Base-by-base conservation (phyloP, 2,329 filamentous ascomycete species). In the Corniculantispora saksenae region DNA sequence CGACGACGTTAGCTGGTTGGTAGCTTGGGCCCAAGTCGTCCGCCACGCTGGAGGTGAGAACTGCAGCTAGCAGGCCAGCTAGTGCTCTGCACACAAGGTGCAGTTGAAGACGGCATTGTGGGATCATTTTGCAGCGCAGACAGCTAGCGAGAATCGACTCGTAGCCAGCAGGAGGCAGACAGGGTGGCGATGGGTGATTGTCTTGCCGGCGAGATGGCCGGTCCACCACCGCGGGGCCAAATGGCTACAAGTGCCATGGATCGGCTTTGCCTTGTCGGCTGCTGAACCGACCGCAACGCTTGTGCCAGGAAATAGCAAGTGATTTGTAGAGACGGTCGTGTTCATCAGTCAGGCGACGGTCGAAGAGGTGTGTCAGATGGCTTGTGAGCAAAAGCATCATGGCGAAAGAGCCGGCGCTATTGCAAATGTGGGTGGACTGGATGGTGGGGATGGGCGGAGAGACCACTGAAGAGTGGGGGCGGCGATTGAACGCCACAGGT, bases 281-380 rank as follows among this genome's bases (percentile, higher is more conserved):
- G 21, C 32, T 64, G 54, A 51, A n/a, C 61, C 61, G 61, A 58
- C 61, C 61, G 61, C 45, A 63, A 63, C 61, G 54, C 61, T 53
- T 25, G 35, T 53, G 29, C 23, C 29, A 48, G 45, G 45, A 40
- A 55, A 53, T 51, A n/a, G 45, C 29, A 25, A 63, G 48, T 63
- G 48, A 61, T 53, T 50, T 27, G 27, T 13, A 19, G 47, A 40
- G 32, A 50, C 43, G 43, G 53, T 51, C 23, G 53, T 57, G 54
- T 19, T 57, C 45, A 63, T 29, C 45, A 64, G 54, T 64, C 61
- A 64, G 61, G 53, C 61, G 54, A 15, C 12, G 45, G 54, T 51
- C 45, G 32, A 53, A 25, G 27, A 23, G 45, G 29, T n/a, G 60
- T 58, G 61, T 64, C 61, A 64, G 61, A 58, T 64, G 61, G 54